Evolutionary conservation across 208 protist genomes (phyloP), one percentile per base, ranked within the genome.

Genomic region (Blechomonas ayalai): DNA sequence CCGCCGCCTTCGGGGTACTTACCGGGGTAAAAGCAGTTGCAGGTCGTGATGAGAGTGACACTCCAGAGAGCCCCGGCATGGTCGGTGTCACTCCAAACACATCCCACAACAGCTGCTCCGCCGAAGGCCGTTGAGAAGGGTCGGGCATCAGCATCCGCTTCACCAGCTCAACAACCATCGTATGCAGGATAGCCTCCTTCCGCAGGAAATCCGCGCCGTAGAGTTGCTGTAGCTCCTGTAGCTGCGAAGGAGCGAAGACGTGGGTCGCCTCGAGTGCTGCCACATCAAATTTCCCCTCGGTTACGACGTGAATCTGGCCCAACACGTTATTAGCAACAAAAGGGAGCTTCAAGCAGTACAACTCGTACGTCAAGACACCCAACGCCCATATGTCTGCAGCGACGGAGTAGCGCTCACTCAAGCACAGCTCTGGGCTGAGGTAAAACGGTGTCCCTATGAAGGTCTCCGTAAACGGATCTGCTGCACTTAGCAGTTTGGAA

Each of bases 361-460:
- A 54, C 50, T 95, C 88, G 58, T 95, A 95, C n/a, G 75, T 47
- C 7, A 87, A 16, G 9, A 92, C 80, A 5, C 88, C 88, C 5
- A 95, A 62, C 0, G 84, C 73, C 88, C 88, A 95, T 2, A 95
- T 41, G 46, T 95, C 88, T 0, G 79, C 70, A 7, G 58, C 54
- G 52, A 90, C 90, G 23, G 78, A 84, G 67, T 95, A 95, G 16
- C 60, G 48, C 38, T 92, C 82, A 8, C 88, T 82, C 29, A 91
- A 59, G 52, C 73, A 90, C 22, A 95, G 64, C 63, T 95, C 83
- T 28, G 88, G 88, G 35, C 64, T 71, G 24, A 95, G 58, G 47
- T 95, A 95, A 45, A 90, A 95, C 25, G 88, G 88, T 7, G 88
- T 95, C 1, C 88, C 88, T 34, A 92, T 78, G 44, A 95, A 95